Base-by-base conservation (phyloP, 257 asterid genomes). In the Solanum sejunctum region DNA sequence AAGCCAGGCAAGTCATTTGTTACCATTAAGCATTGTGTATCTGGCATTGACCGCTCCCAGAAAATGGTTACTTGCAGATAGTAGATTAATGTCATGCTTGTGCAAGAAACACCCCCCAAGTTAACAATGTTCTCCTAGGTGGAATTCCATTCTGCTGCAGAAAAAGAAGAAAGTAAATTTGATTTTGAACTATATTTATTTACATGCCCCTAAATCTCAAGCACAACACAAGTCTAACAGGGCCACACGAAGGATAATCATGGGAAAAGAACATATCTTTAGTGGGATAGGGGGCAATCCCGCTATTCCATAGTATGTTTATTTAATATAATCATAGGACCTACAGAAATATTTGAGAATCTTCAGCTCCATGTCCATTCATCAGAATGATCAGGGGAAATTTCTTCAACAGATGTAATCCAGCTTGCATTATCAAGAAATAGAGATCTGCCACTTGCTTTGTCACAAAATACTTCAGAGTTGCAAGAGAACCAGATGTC, bases 361-460 rank as follows among this genome's bases (percentile, higher is more conserved):
- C 55, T 8, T 84, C 79, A 83, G 85, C 85, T 71, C 51, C 75
- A 85, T 52, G 85, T 88, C 88, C 89, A 86, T 64, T 84, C 83
- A 77, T 80, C 72, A 83, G 85, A 90, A 85, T 84, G 87, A 79
- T 87, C 89, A 81, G 58, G 84, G 85, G 73, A 87, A 43, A 80
- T 54, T 84, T 86, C 88, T 84, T 84, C 84, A 63, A 84, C 82
- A 73, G 86, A 85, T 81, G 36, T 83, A 85, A 85, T 77, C 49
- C 89, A 60, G 82, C 90, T 85, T 86, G 88, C 85, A 86, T 85
- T 87, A 71, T 90, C 87, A 78, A 89, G 91, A 80, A 93, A 89
- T 83, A 85, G 72, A 18, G 94, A 87, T 17, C 78, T 58, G 47
- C 86, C 88, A 70, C 80, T 47, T 70, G 55, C 73, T 88, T 86